Percentiles rank a stretch among this genome's conserved stretches.
Evolutionary conservation across 1,284 basidiomycete genomes (phyloP).

Genomic region (Leccinum fallax): DNA sequence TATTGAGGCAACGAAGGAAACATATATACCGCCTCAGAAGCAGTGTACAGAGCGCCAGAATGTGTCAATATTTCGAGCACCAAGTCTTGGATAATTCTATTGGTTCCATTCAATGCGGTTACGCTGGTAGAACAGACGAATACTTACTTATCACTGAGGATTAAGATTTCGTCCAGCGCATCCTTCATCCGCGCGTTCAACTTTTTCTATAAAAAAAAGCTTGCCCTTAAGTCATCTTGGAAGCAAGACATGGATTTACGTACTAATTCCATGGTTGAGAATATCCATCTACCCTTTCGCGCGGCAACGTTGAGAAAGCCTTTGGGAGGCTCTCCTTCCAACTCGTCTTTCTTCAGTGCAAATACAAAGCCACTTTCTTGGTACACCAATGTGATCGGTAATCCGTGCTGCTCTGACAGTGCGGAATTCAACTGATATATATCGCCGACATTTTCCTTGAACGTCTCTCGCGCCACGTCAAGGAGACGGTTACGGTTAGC

Average conservation of each 20-base stretch:
- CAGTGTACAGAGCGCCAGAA: conserved; percentile 79
- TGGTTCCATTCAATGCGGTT: neutral
- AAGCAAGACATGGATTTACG: conserved; percentile 21
- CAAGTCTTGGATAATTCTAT: conserved; percentile 75
- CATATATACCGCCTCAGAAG: conserved; percentile 77
- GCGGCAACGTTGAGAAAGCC: conserved; percentile 71
- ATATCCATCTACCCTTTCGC: conserved; percentile 72
- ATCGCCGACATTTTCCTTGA: conserved; percentile 87
- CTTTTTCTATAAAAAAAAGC: conserved; percentile 55
- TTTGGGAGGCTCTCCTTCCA: conserved; percentile 63
- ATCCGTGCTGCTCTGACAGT: conserved; percentile 59
- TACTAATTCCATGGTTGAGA: conserved; percentile 82
- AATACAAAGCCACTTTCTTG: conserved; percentile 75
- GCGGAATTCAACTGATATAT: conserved; percentile 68
- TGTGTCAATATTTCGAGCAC: conserved; percentile 64
- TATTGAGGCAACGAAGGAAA: neutral
- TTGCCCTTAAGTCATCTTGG: neutral
- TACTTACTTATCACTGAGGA: conserved; percentile 74
- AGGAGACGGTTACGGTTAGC: conserved; percentile 81
- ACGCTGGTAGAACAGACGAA: neutral
- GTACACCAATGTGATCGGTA: conserved; percentile 69
- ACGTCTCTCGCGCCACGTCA: conserved; percentile 91
- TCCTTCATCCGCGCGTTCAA: conserved; percentile 84
- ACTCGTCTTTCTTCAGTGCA: conserved; percentile 63
- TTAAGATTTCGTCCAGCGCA: conserved; percentile 78